Percentiles rank a stretch among this genome's conserved stretches.
Evolutionary conservation across 768 basidiomycete species (phyloP).

Genomic region (Cystobasidium onofrii): DNA sequence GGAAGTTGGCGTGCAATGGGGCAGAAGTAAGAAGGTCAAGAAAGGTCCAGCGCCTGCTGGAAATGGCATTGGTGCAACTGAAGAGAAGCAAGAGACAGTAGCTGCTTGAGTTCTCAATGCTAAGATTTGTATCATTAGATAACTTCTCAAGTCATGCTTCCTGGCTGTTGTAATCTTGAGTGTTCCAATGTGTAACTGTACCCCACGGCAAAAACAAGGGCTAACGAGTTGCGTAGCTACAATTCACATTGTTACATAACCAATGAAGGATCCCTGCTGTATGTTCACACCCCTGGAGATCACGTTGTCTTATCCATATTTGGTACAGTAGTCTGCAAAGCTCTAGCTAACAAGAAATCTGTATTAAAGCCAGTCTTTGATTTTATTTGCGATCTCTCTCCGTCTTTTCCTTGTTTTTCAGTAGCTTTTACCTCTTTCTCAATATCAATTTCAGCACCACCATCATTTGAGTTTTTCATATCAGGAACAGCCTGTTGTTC

Average conservation of each 20-base stretch:
- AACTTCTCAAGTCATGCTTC: background rate
- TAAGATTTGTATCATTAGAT: background rate
- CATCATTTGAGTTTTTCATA: background rate
- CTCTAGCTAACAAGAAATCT: constrained; percentile 20
- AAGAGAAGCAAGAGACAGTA: background rate
- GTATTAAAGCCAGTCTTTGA: constrained; percentile 7
- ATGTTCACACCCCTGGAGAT: too few species aligned
- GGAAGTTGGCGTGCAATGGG: constrained; percentile 33
- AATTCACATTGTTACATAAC: too few species aligned
- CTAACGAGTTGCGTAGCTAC: too few species aligned
- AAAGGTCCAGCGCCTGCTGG: background rate
- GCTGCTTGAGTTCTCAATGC: background rate
- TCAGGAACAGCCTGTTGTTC: background rate
- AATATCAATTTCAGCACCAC: background rate
- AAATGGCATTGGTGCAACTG: background rate
- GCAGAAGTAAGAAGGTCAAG: constrained; percentile 29
- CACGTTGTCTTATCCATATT: background rate
- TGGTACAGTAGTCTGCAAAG: constrained; percentile 20
- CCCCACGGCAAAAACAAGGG: too few species aligned
- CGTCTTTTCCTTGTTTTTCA: background rate
- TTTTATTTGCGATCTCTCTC: background rate
- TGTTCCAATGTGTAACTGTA: too few species aligned
- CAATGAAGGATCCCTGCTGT: too few species aligned
- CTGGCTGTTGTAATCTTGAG: background rate
- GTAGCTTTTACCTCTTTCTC: background rate